These are phyloP conservation scores for Wickerhamiella galacta DNA, from an alignment of 805 yeast genomes.

Conservation along the genomic window DNA sequence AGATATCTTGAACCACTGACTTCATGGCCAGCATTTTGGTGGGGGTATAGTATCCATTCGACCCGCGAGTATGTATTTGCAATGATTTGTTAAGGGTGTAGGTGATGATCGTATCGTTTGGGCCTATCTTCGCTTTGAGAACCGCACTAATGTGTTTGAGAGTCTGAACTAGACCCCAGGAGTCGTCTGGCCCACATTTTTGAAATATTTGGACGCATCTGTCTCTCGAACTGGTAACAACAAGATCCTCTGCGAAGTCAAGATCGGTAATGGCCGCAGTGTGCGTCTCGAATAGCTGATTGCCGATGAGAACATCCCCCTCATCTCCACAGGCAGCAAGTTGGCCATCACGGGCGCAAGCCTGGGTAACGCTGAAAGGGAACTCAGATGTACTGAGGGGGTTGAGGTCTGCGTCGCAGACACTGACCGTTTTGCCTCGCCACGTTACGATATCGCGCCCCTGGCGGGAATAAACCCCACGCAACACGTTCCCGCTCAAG, in stretches of 20 bases:
- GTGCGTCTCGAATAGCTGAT: slow-evolving; percentile 9
- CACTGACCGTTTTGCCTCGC: slow-evolving; percentile 2
- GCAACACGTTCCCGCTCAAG: neutral
- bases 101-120: slow-evolving; percentile 23
- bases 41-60: slow-evolving; percentile 17
- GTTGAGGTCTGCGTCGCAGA: neutral
- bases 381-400: too few species aligned
- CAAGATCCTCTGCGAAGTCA: slow-evolving; percentile 2
- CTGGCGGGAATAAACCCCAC: neutral
- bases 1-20: slow-evolving; percentile 33
- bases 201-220: slow-evolving; percentile 12
- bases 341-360: slow-evolving; percentile 8
- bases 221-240: slow-evolving; percentile 12
- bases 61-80: slow-evolving; percentile 26
- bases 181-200: slow-evolving; percentile 2
- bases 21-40: slow-evolving; percentile 36
- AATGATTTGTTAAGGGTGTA: slow-evolving; percentile 48
- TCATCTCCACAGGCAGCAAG: neutral
- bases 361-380: neutral
- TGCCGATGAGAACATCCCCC: slow-evolving; percentile 5
- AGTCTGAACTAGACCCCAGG: slow-evolving; percentile 44
- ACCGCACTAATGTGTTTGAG: slow-evolving; percentile 31
- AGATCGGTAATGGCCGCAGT: slow-evolving; percentile 13
- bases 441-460: slow-evolving; percentile 2
- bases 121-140: slow-evolving; percentile 33